These are phyloP conservation scores for Biscutella laevigata DNA, from an alignment of 441 rosid genomes.

Conservation along the genomic window DNA sequence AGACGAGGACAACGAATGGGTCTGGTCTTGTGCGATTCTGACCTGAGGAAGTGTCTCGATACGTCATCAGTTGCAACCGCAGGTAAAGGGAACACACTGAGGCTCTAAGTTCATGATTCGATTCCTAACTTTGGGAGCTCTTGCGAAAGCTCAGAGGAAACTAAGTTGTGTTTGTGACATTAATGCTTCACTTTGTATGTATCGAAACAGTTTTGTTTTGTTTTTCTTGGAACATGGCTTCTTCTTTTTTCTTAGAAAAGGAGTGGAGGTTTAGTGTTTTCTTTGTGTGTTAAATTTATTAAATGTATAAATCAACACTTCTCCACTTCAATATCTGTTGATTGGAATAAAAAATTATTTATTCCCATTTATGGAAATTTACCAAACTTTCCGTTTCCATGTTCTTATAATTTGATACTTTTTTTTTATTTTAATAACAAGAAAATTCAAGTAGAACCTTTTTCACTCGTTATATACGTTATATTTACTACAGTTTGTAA, in stretches of 20 bases:
- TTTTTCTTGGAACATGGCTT: neutral
- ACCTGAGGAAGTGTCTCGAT: slow-evolving; percentile 72
- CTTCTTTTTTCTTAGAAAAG: neutral
- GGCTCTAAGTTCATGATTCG: slow-evolving; percentile 59
- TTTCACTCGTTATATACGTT: too few relatives aligned
- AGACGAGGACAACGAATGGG: slow-evolving; percentile 83
- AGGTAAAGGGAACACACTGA: slow-evolving; percentile 29
- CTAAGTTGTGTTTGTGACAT: slow-evolving; percentile 26
- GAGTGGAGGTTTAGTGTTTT: slow-evolving; percentile 22
- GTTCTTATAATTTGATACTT: too few relatives aligned
- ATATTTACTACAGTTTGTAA: too few relatives aligned
- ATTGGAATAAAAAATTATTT: too few relatives aligned
- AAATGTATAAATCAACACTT: slow-evolving; percentile 18
- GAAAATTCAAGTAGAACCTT: too few relatives aligned
- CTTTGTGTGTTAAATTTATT: neutral
- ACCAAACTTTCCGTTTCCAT: too few relatives aligned
- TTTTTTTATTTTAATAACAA: too few relatives aligned
- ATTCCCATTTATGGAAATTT: too few relatives aligned
- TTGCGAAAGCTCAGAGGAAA: slow-evolving; percentile 73
- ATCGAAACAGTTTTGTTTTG: slow-evolving; percentile 9
- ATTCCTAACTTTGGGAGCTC: slow-evolving; percentile 65
- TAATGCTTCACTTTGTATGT: slow-evolving; percentile 7
- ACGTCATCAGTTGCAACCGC: too few relatives aligned
- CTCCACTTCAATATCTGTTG: slow-evolving; percentile 16
- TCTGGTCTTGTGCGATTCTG: slow-evolving; percentile 72